These are phyloP conservation scores for Euphorbia schlechtendalii DNA, from an alignment of 441 rosid genomes.

Conservation along the genomic window DNA sequence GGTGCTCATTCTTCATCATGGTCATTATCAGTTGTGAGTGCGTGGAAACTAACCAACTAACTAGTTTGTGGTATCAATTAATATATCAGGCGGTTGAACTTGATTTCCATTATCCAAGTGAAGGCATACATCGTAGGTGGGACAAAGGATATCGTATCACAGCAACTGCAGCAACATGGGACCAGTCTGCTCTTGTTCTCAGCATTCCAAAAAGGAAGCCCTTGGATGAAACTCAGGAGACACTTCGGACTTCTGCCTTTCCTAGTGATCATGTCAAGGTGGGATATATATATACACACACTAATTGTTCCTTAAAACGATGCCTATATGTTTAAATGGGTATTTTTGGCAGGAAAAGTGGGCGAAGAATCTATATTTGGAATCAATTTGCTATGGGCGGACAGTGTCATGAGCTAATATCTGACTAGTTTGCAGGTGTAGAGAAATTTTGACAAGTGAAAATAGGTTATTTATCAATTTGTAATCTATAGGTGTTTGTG, in stretches of 20 bases:
- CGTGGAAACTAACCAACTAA: not conserved
- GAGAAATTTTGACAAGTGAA: conserved; percentile 29
- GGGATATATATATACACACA: not conserved
- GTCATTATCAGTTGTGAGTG: not conserved
- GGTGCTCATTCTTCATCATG: conserved; percentile 75
- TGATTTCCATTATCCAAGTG: conserved; percentile 78
- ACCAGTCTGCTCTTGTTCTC: conserved; percentile 74
- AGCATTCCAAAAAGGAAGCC: conserved; percentile 58
- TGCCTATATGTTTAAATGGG: conserved; percentile 6
- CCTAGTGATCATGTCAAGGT: conserved; percentile 67
- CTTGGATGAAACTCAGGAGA: conserved; percentile 71
- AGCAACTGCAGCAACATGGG: conserved; percentile 71
- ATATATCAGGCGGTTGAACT: conserved; percentile 66
- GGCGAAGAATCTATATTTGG: conserved; percentile 57
- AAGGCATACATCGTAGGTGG: conserved; percentile 82
- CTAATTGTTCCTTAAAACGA: not conserved
- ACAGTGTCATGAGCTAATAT: conserved; percentile 41
- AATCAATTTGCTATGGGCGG: conserved; percentile 57
- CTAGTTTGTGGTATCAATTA: conserved; percentile 6
- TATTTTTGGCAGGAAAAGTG: conserved; percentile 64
- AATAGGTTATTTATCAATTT: conserved; percentile 22
- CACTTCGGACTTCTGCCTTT: conserved; percentile 69
- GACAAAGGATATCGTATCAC: conserved; percentile 68
- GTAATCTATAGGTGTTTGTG: conserved; percentile 21
- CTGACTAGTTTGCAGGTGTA: conserved; percentile 12